Evolutionary conservation across 805 yeast genomes (phyloP), one percentile per base, ranked within the genome.

Genomic region (Wickerhamiella lipophila): DNA sequence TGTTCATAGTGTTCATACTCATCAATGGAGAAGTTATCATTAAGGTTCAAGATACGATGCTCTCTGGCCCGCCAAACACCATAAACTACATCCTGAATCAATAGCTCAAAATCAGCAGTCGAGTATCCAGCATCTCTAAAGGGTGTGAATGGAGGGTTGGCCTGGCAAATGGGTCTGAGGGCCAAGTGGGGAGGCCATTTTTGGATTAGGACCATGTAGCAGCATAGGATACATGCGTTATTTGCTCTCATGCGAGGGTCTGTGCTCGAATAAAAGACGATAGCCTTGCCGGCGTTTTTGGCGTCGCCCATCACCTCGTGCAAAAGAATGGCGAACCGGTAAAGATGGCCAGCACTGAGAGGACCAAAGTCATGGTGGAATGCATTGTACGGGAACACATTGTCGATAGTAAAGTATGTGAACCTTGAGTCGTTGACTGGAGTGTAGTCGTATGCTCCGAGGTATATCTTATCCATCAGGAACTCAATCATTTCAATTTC

Each of bases 161-260:
- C 77, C 64, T 92, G 97, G 1, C 92, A 78, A 48, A 92, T 76
- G 0, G 98, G 98, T 52, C 94, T 96, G 54, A 92, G 67, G 0
- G 88, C 98, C 64, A 92, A 92, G 65, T 92, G 98, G 0, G 98
- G 98, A 1, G 96, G 86, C 98, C 98, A 92, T 12, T 86, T 81
- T 63, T 92, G 98, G 15, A 92, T 89, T 49, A 92, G 67, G 1
- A 92, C 69, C 96, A 92, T 87, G 66, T 92, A 92, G 60, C 96
- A 86, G 55, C 95, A 85, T 46, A 92, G 70, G 53, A 92, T 70
- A 64, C 97, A 87, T 3, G 97, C 96, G 15, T 97, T 94, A 60
- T 92, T 92, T 6, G 96, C 79, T 58, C 98, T 68, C 55, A 81
- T 81, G 53, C 81, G 78, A 1, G 95, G 77, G 27, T 83, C 79